Base-by-base conservation (phyloP, 352 stramenopile species). In the Peronosclerospora sorghi region DNA sequence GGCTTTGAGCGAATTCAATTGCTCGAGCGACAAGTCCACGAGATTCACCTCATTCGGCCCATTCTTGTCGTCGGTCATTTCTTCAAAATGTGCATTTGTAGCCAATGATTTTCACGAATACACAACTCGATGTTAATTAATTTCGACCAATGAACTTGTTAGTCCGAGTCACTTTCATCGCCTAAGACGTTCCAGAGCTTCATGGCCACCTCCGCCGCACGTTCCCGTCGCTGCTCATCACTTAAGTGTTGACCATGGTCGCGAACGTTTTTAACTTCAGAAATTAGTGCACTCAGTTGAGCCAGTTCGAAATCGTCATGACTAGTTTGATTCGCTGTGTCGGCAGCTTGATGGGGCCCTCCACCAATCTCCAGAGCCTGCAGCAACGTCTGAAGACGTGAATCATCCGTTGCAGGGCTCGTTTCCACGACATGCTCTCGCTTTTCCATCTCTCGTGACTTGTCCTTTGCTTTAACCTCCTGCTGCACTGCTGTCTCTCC, bases 1-100 rank as follows among this genome's bases (percentile, higher is more conserved):
- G 4, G 80, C 65, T 65, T 96, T 96, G 30, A 96, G 63, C 58
- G 84, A 65, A 57, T 86, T 93, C 12, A 97, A 74, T 76, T 97
- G 84, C 56, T 97, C 89, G 23, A 97, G 68, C 45, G 77, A 86
- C 66, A 97, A 79, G 38, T 86, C 68, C 60, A 86, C 72, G 20
- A 90, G 58, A 59, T 83, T 90, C 46, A 90, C 68, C 50, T 85
- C 73, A 37, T 45, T 60, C 50, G 67, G 51, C 36, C 41, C 32
- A 37, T 78, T 62, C 39, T 68, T 68, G 70, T 80, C 83, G 7
- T 26, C 21, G 3, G 21, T 26, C 21, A 26, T 56, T 5, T 17
- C 19, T 39, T 41, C 9, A 34, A 13, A 4, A 34, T 34, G 13
- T 10, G 21, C 13, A 35, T 5, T 19, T 35, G 5, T 17, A 35